Evolutionary conservation across 2,329 filamentous ascomycete genomes (phyloP).

Genomic region (Calonectria leucothoes): DNA sequence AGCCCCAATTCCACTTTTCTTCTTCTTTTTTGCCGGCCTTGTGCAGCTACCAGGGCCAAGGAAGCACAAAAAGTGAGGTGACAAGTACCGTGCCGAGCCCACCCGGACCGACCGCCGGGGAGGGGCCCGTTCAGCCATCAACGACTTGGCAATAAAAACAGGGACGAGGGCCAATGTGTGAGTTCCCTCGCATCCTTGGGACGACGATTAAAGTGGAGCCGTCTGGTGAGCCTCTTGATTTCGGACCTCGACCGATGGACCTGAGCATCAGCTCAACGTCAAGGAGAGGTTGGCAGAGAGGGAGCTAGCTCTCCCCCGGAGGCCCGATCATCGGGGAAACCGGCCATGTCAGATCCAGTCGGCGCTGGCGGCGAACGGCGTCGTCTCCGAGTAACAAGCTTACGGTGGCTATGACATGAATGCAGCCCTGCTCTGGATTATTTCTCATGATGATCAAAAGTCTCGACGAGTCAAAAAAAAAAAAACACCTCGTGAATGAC

Average conservation of each 20-base stretch:
- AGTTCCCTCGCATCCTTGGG: neutral
- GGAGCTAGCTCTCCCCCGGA: neutral
- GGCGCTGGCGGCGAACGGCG: neutral
- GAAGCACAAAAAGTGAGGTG: constrained; percentile 31
- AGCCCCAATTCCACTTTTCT: neutral
- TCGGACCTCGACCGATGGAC: neutral
- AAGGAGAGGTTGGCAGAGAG: neutral
- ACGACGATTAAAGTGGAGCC: neutral
- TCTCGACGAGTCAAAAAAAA: neutral
- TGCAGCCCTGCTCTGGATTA: neutral
- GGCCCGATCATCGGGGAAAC: neutral
- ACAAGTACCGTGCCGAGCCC: constrained; percentile 41
- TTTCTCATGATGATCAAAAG: neutral
- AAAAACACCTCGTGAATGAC: neutral
- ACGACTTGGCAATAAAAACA: neutral
- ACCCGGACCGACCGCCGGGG: constrained; percentile 36
- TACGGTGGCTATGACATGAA: neutral
- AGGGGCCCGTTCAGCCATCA: constrained; percentile 9
- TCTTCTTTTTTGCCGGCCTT: neutral
- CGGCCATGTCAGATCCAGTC: neutral
- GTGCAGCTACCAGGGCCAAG: neutral
- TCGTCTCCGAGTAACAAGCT: neutral
- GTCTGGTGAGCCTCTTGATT: neutral
- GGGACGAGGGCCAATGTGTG: neutral
- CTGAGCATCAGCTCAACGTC: neutral